Base-by-base conservation (phyloP, 805 yeast genomes). In the Zygosaccharomyces kombuchaensis region DNA sequence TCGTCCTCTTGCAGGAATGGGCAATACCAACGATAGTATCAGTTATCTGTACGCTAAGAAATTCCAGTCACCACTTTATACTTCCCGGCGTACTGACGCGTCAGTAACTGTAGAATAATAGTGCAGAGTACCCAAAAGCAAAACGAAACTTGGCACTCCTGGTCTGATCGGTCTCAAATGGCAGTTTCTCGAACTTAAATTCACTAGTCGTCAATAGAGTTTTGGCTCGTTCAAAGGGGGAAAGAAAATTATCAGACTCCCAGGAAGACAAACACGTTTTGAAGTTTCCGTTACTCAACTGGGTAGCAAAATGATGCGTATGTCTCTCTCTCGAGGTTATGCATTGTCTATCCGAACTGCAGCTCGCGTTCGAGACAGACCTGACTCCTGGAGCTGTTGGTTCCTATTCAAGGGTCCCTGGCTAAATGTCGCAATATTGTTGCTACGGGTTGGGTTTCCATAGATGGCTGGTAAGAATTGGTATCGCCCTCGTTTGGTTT, bases 241-340 rank as follows among this genome's bases (percentile, higher is more conserved):
- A 29, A 29, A 19, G 21, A 29, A 29, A 29, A 29, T n/a, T 29
- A 10, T 7, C 32, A 10, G 16, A 12, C 12, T 10, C 16, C 16
- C 32, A 29, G 32, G n/a, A 6, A 29, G 4, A 29, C 32, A 10
- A 13, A 29, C 32, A 29, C 32, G 32, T 29, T 7, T 29, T 29
- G 14, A 13, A 29, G 14, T 27, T 26, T 19, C 19, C 14, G 23
- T 27, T 38, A 26, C 41, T 38, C 13, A 27, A 37, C 29, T 9
- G 14, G 31, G 41, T 19, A 38, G 21, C 14, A 38, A 38, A 38
- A 38, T 38, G 29, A 17, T n/a, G 19, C 41, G 29, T 38, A 23
- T 17, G 32, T 14, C 17, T 22, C 34, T 27, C 13, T 14, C 22
- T 17, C 41, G 41, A 38, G 34, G 22, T 22, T 9, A 38, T 27